Base-by-base conservation (phyloP, 495 filamentous ascomycete species). In the Niebla homalea region DNA sequence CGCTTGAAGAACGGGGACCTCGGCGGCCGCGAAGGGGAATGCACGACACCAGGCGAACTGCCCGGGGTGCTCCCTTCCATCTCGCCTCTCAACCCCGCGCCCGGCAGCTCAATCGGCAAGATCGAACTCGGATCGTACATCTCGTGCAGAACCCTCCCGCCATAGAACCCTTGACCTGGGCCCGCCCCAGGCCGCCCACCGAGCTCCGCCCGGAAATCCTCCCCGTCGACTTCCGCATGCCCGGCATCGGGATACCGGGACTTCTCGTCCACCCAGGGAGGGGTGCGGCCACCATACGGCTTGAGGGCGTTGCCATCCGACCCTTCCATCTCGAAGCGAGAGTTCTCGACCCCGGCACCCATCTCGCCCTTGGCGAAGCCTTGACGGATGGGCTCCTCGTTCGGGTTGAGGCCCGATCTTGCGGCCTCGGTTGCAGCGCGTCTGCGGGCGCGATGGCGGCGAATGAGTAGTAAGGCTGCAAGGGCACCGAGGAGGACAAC, bases 341-440 rank as follows among this genome's bases (percentile, higher is more conserved):
- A 32, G 43, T 57, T 38, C 19, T 60, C 49, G 18, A 36, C 40
- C 21, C 42, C 58, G 21, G 54, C 46, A 40, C 36, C 85, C n/a
- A 60, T 49, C 43, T 60, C 58, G 19, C 29, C 49, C 43, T 60
- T 58, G n/a, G 40, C 49, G 39, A 59, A 53, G 2, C 53, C 57
- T 48, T 53, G 57, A 18, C 53, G 49, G 5, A 53, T 47, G 0
- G 14, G 16, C 10, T 54, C 53, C 10, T 54, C 51, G 16, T 69
- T 63, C 41, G 54, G 41, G 43, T 50, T 57, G 16, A 37, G 54
- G 26, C 61, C 58, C 3, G 16, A 36, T 19, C 48, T 43, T 14
- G 25, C 35, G 22, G 20, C 43, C 20, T 51, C 32, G 20, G 36
- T 21, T 22, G 36, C 48, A 5, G 53, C 26, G 20, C 43, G 46